Evolutionary conservation across 202 grass and related monocot genomes (phyloP).

Genomic region (Bolboschoenoplectus hybrid): DNA sequence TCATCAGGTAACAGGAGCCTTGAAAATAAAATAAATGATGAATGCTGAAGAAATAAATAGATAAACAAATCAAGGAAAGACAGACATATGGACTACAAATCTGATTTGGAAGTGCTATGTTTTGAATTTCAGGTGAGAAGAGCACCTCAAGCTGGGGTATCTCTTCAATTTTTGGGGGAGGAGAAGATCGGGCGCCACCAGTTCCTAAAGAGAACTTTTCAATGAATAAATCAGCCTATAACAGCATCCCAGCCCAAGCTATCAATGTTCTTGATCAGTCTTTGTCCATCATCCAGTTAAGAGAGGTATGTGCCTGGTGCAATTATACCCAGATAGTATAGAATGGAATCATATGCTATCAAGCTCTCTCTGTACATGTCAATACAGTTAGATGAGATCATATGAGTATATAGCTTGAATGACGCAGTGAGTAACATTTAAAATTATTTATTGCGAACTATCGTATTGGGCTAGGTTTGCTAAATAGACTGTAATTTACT

Average conservation of each 20-base stretch:
- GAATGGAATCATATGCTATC: neutral
- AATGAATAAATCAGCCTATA: slow-evolving; percentile 52
- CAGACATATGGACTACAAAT: neutral
- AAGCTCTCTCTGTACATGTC: slow-evolving; percentile 19
- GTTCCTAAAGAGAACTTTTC: slow-evolving; percentile 60
- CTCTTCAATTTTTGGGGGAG: slow-evolving; percentile 80
- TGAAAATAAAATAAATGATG: slow-evolving; percentile 27
- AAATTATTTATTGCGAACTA: neutral
- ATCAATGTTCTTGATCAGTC: slow-evolving; percentile 60
- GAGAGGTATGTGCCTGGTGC: slow-evolving; percentile 56
- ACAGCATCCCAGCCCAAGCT: slow-evolving; percentile 34
- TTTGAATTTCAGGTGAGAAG: slow-evolving; percentile 62
- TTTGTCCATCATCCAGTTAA: slow-evolving; percentile 79
- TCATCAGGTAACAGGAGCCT: slow-evolving; percentile 72
- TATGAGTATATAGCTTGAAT: slow-evolving; percentile 39
- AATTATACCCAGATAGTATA: neutral
- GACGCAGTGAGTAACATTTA: neutral
- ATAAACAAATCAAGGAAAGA: slow-evolving; percentile 4
- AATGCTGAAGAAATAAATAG: neutral
- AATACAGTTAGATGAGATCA: slow-evolving; percentile 19
- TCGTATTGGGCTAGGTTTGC: neutral
- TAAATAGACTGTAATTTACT: neutral
- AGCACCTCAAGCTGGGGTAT: slow-evolving; percentile 72
- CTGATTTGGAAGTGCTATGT: slow-evolving; percentile 8
- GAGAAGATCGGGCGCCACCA: slow-evolving; percentile 62